These are phyloP conservation scores for Plasmodium fragile DNA, from an alignment of 169 alveolate species.

Conservation along the genomic window DNA sequence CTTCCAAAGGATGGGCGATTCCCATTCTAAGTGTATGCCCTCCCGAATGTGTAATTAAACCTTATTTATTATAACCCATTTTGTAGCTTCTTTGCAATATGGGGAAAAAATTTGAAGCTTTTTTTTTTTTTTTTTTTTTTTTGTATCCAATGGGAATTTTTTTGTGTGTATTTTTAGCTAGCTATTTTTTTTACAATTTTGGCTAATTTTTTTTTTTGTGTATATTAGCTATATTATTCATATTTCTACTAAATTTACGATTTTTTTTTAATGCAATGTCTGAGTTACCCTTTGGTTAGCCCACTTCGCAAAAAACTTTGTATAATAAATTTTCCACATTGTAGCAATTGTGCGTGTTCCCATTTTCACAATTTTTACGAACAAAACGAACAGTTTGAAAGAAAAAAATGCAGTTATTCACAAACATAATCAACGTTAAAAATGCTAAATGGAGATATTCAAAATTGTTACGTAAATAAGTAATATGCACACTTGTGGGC, in stretches of 20 bases:
- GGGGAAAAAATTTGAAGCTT: not conserved
- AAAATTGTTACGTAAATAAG: not conserved
- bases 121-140: slow-evolving; percentile 3
- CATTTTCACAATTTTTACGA: not conserved
- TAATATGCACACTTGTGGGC: not conserved
- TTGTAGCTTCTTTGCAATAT: not conserved
- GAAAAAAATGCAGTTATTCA: not conserved
- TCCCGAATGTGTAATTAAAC: not conserved
- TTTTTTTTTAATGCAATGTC: not conserved
- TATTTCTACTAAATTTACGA: not conserved
- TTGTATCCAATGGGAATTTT: not conserved
- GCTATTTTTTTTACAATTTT: slow-evolving; percentile 2
- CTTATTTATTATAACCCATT: not conserved
- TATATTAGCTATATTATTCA: not conserved
- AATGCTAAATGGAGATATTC: slow-evolving; percentile 3
- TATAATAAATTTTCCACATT: not conserved
- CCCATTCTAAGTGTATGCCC: not conserved
- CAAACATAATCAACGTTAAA: not conserved
- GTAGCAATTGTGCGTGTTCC: not conserved
- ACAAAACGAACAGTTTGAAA: not conserved
- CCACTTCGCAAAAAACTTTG: not conserved
- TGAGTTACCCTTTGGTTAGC: not conserved
- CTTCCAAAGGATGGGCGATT: not conserved
- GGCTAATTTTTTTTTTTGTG: not conserved
- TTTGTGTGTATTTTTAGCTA: not conserved